Conservation (phyloP, 2,329 filamentous ascomycete species). For the Alternaria triticimaculans region DNA sequence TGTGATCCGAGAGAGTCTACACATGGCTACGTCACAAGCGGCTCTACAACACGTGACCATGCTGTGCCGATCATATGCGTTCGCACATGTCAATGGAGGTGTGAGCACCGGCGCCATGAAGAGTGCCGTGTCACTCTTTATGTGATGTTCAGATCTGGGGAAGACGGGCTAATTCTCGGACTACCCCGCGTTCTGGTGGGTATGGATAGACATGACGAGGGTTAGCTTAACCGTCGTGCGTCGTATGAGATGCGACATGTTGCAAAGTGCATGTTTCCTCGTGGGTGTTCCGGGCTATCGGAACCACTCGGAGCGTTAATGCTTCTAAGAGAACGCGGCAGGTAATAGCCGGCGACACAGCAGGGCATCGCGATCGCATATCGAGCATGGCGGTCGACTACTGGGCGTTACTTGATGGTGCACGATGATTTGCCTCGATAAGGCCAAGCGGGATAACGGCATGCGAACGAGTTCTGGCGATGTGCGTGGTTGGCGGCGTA, state of each 20-base stretch:
- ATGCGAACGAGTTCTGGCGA: conserved; percentile 9
- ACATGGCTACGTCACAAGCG: not conserved
- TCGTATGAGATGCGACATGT: not conserved
- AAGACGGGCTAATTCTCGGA: not conserved
- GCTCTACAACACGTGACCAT: not conserved
- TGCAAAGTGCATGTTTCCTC: not conserved
- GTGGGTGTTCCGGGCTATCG: not conserved
- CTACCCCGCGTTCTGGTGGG: conserved; percentile 11
- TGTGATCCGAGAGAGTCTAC: not conserved
- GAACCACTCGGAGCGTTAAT: not conserved
- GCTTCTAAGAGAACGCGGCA: not conserved
- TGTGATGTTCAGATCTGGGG: not conserved
- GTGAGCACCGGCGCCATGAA: not conserved
- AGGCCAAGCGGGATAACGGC: conserved; percentile 3
- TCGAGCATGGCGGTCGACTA: not conserved
- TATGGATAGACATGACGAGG: conserved; percentile 4
- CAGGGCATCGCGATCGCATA: not conserved
- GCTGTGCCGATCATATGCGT: conserved; percentile 1
- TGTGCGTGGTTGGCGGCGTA: conserved; percentile 1
- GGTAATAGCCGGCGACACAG: not conserved
- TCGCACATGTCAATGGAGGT: conserved; percentile 1
- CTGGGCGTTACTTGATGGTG: not conserved
- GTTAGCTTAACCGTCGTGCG: not conserved
- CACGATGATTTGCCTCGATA: conserved; percentile 1
- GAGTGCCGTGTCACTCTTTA: not conserved